These are phyloP conservation scores for Dacryopinax spathularia DNA, from an alignment of 768 basidiomycete genomes.

Conservation along the genomic window DNA sequence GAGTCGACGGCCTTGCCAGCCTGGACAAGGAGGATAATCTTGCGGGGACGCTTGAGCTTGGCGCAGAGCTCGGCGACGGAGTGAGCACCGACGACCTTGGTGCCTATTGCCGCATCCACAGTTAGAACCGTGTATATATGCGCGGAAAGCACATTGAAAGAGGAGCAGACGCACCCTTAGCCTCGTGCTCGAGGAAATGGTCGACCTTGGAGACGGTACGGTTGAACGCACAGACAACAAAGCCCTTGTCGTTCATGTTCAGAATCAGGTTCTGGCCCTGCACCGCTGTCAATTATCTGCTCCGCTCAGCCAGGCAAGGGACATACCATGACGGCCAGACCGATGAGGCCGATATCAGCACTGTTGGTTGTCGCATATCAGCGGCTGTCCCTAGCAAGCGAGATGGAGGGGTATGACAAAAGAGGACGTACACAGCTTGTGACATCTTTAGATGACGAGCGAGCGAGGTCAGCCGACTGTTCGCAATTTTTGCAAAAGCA, in stretches of 20 bases:
- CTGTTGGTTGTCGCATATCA: conserved; percentile 33
- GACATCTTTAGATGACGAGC: neutral
- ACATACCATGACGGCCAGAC: conserved; percentile 93
- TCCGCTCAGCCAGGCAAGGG: neutral
- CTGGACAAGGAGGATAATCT: conserved; percentile 97
- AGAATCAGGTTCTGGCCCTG: conserved; percentile 94
- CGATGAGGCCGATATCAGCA: conserved; percentile 96
- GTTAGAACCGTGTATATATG: neutral
- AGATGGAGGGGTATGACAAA: neutral
- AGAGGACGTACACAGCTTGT: neutral
- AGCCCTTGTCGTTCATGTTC: conserved; percentile 99
- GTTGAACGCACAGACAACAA: conserved; percentile 93
- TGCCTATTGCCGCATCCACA: conserved; percentile 41
- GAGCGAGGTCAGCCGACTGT: neutral
- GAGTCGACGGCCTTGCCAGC: conserved; percentile 91
- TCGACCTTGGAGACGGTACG: conserved; percentile 95
- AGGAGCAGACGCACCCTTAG: conserved; percentile 58
- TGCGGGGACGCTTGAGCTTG: conserved; percentile 90
- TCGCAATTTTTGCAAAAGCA: neutral
- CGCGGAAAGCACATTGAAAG: neutral
- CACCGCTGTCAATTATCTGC: neutral
- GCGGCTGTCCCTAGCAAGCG: neutral
- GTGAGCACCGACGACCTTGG: conserved; percentile 89
- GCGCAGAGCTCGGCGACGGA: conserved; percentile 78
- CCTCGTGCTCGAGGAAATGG: conserved; percentile 87